Evolutionary conservation across 179 eudicot genomes (phyloP), one percentile per base, ranked within the genome.

Genomic region (Pouteria campechiana): DNA sequence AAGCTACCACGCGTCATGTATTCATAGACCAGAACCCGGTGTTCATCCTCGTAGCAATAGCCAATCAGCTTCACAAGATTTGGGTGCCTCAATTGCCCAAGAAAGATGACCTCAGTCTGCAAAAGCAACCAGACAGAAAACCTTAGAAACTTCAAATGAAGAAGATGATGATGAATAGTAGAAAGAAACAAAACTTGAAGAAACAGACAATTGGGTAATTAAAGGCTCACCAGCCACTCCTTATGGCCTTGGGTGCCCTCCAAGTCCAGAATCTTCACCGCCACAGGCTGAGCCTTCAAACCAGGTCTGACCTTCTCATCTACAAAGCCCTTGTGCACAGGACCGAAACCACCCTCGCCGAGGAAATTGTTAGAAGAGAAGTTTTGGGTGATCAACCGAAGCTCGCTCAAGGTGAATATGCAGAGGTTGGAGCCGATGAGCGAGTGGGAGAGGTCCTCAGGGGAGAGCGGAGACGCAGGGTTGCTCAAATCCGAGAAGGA

Each of bases 321-420:
- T 14, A 81, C 60, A 52, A 85, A 89, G 54, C 97, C 97, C 50
- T 89, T 89, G 39, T 89, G 63, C 27, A 89, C 97, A 0, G 93
- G 93, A 2, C 97, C 97, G 17, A 89, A 89, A 22, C 97, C 97
- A 10, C 97, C 97, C 40, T 85, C 93, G 0, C 97, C 95, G n/a
- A 88, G 68, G 37, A 67, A 81, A 35, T 81, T 89, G 34, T 74
- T 58, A 0, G 81, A 50, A 6, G 84, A 63, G 48, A 74, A 85
- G 49, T 74, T 65, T 32, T 65, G 70, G 2, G 95, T 85, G 37
- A 89, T 78, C 48, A 43, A n/a, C 43, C 69, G 67, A 17, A 89
- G 79, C 52, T 89, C 93, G n/a, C 57, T 59, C 3, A 71, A 59
- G 1, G 75, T 78, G 54, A 89, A 89, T 0, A 57, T 64, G 19